A percentile compares a stretch with the other conserved stretches of the same genome.
Conservation (phyloP, 2,329 filamentous ascomycete genomes). For the Xylariaceae sp. region DNA sequence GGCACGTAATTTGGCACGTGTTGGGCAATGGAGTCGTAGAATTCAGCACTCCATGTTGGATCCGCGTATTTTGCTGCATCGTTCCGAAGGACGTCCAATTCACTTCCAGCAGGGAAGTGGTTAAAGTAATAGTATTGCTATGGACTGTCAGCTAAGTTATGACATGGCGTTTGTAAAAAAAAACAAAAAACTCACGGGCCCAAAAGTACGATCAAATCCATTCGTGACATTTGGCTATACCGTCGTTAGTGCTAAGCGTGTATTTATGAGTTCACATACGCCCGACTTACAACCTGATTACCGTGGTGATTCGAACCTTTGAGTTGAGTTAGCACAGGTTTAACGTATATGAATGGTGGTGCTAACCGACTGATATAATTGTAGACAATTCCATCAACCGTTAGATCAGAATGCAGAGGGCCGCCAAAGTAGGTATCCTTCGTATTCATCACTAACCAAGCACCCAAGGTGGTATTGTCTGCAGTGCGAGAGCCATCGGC, state of each 20-base stretch:
- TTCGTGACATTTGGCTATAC: constrained; percentile 53
- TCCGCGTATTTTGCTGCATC: constrained; percentile 50
- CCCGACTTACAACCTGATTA: constrained; percentile 41
- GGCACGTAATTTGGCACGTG: constrained; percentile 43
- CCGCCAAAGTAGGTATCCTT: constrained; percentile 59
- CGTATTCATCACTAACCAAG: constrained; percentile 60
- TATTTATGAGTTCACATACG: neutral
- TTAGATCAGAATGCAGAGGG: constrained; percentile 56
- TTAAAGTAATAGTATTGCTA: constrained; percentile 58
- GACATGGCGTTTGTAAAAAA: neutral
- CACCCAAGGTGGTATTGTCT: constrained; percentile 50
- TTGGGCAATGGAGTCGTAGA: constrained; percentile 53
- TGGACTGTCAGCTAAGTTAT: neutral
- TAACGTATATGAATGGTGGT: neutral
- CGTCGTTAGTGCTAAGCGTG: constrained; percentile 7
- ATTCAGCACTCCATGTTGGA: constrained; percentile 51
- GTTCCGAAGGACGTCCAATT: constrained; percentile 43
- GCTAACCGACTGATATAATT: constrained; percentile 46
- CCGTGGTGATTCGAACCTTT: constrained; percentile 58
- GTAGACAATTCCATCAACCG: constrained; percentile 60
- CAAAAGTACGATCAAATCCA: constrained; percentile 61
- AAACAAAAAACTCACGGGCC: constrained; percentile 33
- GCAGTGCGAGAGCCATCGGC: constrained; percentile 45
- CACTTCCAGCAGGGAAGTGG: constrained; percentile 41
- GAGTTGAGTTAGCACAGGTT: constrained; percentile 16